phyloP scores from a whole-genome alignment of 1,284 basidiomycete species.

The Marasmius sp. region DNA sequence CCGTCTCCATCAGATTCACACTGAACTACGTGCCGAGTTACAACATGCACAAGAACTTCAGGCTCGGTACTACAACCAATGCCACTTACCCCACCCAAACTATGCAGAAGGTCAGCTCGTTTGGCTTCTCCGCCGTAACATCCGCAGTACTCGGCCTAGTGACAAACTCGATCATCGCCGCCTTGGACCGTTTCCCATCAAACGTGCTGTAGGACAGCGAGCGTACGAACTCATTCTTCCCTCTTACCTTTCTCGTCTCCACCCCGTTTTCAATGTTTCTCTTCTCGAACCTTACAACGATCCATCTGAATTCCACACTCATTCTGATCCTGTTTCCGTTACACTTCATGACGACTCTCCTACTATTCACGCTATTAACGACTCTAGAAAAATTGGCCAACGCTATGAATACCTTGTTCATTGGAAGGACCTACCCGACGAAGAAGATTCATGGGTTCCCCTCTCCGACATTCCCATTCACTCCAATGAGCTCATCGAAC shows the following conservation, averaged over 20 bases:
- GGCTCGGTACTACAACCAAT: not conserved
- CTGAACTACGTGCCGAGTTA: not conserved
- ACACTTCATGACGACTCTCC: no score
- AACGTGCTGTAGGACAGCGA: not conserved
- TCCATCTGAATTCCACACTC: no score
- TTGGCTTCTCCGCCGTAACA: not conserved
- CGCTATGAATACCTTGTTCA: no score
- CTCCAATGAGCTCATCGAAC: no score
- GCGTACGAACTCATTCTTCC: constrained; percentile 1
- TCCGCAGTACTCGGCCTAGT: not conserved
- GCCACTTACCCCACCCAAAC: not conserved
- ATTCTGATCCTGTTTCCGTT: no score
- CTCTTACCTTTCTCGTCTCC: not conserved
- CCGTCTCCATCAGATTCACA: not conserved
- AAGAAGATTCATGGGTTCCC: no score
- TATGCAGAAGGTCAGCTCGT: not conserved
- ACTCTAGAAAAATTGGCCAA: no score
- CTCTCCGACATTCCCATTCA: no score
- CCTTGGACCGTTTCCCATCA: not conserved
- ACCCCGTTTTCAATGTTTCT: constrained; percentile 4
- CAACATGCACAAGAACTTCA: not conserved
- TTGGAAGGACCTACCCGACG: no score
- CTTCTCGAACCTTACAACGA: no score
- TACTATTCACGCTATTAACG: no score
- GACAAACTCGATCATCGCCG: not conserved